phyloP scores from a whole-genome alignment of 2,329 filamentous ascomycete species.

The Didymella arachidicola region DNA sequence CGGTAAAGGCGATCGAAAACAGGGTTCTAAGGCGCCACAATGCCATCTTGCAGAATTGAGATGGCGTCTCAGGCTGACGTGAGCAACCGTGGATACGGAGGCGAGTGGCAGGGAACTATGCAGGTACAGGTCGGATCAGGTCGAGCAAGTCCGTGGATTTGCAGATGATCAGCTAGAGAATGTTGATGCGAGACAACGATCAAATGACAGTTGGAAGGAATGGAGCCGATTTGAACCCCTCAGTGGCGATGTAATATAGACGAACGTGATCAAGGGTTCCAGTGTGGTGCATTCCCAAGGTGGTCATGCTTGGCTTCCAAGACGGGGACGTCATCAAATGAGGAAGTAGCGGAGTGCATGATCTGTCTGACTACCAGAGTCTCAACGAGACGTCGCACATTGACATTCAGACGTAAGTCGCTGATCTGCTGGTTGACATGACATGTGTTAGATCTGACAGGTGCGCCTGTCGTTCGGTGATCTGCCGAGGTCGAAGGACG shows the following conservation, averaged over 20 bases:
- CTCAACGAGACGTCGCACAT: slow-evolving; percentile 21
- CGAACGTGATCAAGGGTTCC: slow-evolving; percentile 17
- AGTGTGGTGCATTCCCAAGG: slow-evolving; percentile 24
- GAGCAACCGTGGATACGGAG: slow-evolving; percentile 13
- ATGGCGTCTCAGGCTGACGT: slow-evolving; percentile 23
- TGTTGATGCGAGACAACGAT: slow-evolving; percentile 5
- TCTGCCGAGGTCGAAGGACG: slow-evolving; percentile 8
- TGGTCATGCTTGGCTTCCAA: slow-evolving; percentile 31
- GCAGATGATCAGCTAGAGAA: slow-evolving; percentile 6
- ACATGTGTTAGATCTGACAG: slow-evolving; percentile 6
- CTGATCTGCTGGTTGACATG: slow-evolving; percentile 10
- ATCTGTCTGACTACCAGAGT: slow-evolving; percentile 18
- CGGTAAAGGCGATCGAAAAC: slow-evolving; percentile 32
- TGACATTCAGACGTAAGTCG: slow-evolving; percentile 12
- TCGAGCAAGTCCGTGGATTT: slow-evolving; percentile 5
- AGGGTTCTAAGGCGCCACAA: slow-evolving; percentile 39
- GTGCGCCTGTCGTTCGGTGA: slow-evolving; percentile 7
- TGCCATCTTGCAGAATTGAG: slow-evolving; percentile 24
- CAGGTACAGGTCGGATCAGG: slow-evolving; percentile 19
- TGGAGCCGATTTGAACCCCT: slow-evolving; percentile 25
- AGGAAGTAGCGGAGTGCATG: slow-evolving; percentile 9
- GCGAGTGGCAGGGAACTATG: slow-evolving; percentile 14
- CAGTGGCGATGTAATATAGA: slow-evolving; percentile 25
- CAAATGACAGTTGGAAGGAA: slow-evolving; percentile 11
- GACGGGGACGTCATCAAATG: slow-evolving; percentile 28